Conservation (phyloP, 805 yeast genomes). For the Starmerella sp. region DNA sequence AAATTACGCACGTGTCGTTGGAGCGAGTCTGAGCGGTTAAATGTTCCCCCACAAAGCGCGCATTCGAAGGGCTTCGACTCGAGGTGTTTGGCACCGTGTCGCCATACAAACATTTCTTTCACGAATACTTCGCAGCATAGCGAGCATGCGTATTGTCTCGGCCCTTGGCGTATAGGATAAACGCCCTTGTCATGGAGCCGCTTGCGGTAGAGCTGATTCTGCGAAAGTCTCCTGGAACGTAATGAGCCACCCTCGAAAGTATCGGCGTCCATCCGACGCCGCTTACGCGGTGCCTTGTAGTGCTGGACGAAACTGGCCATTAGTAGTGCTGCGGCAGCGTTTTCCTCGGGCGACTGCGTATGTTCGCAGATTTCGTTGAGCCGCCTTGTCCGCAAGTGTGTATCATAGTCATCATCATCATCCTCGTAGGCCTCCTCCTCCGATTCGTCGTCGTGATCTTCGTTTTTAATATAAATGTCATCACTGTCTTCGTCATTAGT, state of each 20-base stretch:
- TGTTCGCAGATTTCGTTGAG: not conserved
- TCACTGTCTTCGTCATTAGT: not conserved
- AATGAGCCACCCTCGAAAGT: not conserved
- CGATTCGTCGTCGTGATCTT: not conserved
- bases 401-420: not conserved
- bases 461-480: not conserved
- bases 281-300: not conserved
- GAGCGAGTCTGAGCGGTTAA: constrained; percentile 14
- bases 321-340: constrained; percentile 1
- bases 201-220: constrained; percentile 9
- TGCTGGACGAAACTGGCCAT: not conserved
- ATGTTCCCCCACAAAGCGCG: constrained; percentile 2
- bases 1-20: constrained; percentile 14
- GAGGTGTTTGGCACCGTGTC: constrained; percentile 17
- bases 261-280: not conserved
- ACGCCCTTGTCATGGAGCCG: constrained; percentile 9
- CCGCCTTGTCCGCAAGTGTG: too few species aligned
- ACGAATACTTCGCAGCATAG: constrained; percentile 7
- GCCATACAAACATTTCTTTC: constrained; percentile 17
- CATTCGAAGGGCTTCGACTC: constrained; percentile 13
- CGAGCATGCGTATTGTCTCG: constrained; percentile 5
- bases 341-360: not conserved
- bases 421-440: not conserved
- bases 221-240: constrained; percentile 9
- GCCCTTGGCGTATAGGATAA: not conserved